phyloP scores from a whole-genome alignment of 139 green algal genomes.

The Penium margaritaceum region DNA sequence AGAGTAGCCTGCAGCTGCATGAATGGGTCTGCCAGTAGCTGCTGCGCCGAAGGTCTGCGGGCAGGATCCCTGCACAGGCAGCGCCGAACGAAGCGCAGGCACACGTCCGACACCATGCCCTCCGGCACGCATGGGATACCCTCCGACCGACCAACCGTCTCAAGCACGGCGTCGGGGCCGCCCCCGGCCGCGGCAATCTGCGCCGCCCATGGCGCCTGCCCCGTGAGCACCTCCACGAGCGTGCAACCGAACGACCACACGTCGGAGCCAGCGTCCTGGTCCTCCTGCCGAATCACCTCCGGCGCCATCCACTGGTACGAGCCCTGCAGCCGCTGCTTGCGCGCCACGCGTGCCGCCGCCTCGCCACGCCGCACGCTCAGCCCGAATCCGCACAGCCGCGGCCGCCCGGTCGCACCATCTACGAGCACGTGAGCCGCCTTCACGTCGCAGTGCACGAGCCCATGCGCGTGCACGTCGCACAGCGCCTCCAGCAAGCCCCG shows the following conservation, averaged over 20 bases:
- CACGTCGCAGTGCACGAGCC: slow-evolving; percentile 21
- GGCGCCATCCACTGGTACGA: slow-evolving; percentile 96
- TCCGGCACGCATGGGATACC: too few relatives aligned
- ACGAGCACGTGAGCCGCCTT: slow-evolving; percentile 16
- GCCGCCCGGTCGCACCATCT: neutral
- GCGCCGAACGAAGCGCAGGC: too few relatives aligned
- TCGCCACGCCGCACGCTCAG: neutral
- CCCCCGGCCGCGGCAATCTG: slow-evolving; percentile 28
- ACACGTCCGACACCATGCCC: too few relatives aligned
- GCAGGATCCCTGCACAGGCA: too few relatives aligned
- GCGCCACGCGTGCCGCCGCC: neutral
- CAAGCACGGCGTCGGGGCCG: too few relatives aligned
- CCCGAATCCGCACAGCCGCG: slow-evolving; percentile 3
- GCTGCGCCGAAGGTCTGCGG: too few relatives aligned
- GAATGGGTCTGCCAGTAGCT: too few relatives aligned
- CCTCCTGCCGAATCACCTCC: slow-evolving; percentile 51
- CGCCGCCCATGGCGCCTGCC: slow-evolving; percentile 70
- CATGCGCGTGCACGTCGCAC: slow-evolving; percentile 1
- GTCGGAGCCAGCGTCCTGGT: slow-evolving; percentile 57
- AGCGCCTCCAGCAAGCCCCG: neutral
- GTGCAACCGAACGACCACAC: slow-evolving; percentile 93
- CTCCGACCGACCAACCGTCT: too few relatives aligned
- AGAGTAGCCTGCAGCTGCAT: too few relatives aligned
- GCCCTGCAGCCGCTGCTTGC: slow-evolving; percentile 62
- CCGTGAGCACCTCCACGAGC: slow-evolving; percentile 92